These are phyloP conservation scores for Citrullus mucosospermus DNA, from an alignment of 306 rosid genomes.

Conservation along the genomic window DNA sequence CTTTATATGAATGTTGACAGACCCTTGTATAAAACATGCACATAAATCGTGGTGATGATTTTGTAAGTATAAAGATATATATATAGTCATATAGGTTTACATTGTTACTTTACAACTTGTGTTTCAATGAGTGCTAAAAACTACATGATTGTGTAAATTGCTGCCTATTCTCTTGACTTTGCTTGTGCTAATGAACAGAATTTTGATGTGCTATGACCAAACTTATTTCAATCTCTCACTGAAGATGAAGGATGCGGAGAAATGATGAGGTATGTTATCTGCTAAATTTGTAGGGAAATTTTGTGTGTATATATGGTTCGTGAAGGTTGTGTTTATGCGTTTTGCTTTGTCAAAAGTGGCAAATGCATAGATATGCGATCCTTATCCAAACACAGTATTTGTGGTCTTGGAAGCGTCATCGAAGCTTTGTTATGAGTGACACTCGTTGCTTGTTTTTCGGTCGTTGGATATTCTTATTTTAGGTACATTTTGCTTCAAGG, in stretches of 20 bases:
- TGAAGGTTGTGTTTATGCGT: not conserved
- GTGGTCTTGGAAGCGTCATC: not conserved
- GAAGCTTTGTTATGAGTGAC: no score
- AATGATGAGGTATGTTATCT: not conserved
- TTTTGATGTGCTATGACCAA: not conserved
- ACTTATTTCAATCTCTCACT: not conserved
- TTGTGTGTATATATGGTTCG: not conserved
- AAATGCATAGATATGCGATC: not conserved
- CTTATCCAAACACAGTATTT: not conserved
- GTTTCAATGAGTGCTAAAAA: not conserved
- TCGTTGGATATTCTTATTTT: not conserved
- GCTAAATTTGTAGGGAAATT: not conserved
- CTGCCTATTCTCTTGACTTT: not conserved
- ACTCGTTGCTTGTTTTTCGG: no score
- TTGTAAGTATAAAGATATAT: not conserved
- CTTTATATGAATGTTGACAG: not conserved
- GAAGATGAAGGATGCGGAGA: not conserved
- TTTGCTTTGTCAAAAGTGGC: not conserved
- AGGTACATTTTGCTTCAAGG: not conserved
- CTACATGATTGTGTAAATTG: constrained; percentile 1
- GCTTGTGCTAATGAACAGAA: not conserved
- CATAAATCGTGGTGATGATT: not conserved
- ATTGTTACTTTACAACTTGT: not conserved
- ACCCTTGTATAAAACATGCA: not conserved
- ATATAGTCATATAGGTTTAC: not conserved